Evolutionary conservation across 2,329 filamentous ascomycete species (phyloP), one percentile per base, ranked within the genome.

Genomic region (Ophiocordyceps unilateralis): DNA sequence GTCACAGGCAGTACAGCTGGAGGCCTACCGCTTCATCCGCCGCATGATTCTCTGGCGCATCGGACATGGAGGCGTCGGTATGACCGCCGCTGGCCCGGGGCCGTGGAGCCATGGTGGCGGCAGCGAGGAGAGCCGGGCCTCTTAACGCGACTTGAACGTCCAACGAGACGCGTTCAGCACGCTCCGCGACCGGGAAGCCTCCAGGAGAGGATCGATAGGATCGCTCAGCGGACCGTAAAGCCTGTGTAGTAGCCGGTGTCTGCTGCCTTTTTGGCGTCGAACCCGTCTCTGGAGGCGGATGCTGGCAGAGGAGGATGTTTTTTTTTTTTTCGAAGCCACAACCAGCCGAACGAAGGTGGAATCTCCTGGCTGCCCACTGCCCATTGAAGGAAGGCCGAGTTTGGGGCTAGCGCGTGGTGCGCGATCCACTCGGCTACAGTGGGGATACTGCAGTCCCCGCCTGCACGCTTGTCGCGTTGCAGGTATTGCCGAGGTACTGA

Each of bases 61-160:
- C 76, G 38, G 66, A 68, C 72, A 78, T 79, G 46, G 75, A 77
- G 62, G 72, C 72, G 66, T 78, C 74, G 32, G 67, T 67, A 49
- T 78, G 72, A 51, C 64, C 68, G 53, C 63, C 74, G 55, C 63
- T 65, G 54, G 63, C 64, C 58, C 65, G 66, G 49, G 69, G 66
- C 53, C 71, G 68, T 49, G 72, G 70, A 54, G 73, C 70, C 72
- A 74, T 77, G 52, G 52, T n/a, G n/a, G n/a, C n/a, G n/a, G n/a
- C 60, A 56, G 55, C 46, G 48, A 49, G 48, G 50, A 38, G 44
- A 17, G 44, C 21, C 28, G 28, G 57, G 59, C 62, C 66, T 67
- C 65, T 68, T 62, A 64, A 74, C 70, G 70, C 70, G 70, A 72
- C 68, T 34, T 34, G 48, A 49, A 21, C 51, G 48, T 53, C 49